phyloP scores from a whole-genome alignment of 768 basidiomycete species.

The Tephrocybe sp. region DNA sequence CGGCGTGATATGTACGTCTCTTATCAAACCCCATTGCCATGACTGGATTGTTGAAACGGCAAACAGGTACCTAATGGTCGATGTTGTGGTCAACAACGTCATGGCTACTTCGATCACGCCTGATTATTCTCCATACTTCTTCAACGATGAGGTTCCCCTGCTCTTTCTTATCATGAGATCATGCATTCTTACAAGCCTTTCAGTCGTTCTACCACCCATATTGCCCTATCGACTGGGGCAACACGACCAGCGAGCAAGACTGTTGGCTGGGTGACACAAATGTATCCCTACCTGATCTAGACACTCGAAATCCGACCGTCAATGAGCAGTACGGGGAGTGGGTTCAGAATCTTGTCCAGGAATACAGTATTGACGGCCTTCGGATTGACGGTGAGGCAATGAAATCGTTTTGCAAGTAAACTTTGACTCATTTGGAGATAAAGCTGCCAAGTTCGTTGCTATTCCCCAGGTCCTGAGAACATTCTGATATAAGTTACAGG shows the following conservation, averaged over 20 bases:
- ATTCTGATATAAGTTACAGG: conserved; percentile 29
- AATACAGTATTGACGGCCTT: conserved; percentile 82
- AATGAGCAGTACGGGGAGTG: conserved; percentile 62
- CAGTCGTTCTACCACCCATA: conserved; percentile 77
- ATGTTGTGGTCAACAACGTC: conserved; percentile 85
- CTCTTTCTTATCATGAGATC: neutral
- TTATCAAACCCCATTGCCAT: conserved; percentile 2
- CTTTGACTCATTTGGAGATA: conserved; percentile 30
- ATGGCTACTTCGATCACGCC: conserved; percentile 67
- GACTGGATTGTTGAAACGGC: neutral
- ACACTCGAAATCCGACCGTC: conserved; percentile 71
- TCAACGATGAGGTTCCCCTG: conserved; percentile 55
- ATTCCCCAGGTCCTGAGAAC: neutral
- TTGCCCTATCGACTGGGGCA: conserved; percentile 71
- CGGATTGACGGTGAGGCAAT: conserved; percentile 65
- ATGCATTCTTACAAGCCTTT: conserved; percentile 13
- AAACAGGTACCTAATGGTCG: conserved; percentile 76
- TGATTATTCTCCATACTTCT: conserved; percentile 65
- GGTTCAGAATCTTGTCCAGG: conserved; percentile 66
- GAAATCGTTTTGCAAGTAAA: conserved; percentile 16
- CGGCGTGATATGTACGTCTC: conserved; percentile 61
- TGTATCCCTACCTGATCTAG: conserved; percentile 76
- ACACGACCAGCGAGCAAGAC: conserved; percentile 66
- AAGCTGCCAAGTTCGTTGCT: conserved; percentile 43
- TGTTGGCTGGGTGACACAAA: conserved; percentile 84